Evolutionary conservation across 441 rosid species (phyloP).

Genomic region (Populus trichocarpa): DNA sequence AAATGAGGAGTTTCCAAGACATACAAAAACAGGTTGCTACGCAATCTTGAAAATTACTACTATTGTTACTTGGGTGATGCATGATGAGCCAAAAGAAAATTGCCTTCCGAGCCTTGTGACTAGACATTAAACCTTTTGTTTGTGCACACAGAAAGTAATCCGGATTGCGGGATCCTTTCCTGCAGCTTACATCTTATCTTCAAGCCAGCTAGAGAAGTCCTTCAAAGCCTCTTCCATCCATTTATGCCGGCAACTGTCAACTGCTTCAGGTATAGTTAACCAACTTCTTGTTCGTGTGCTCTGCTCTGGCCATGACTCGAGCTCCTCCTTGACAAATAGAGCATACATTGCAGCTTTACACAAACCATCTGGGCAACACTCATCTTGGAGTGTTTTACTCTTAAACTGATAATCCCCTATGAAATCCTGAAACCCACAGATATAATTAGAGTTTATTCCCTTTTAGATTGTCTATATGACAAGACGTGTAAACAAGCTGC

Average conservation of each 20-base stretch:
- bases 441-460: not conserved
- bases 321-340: slow-evolving; percentile 71
- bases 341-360: slow-evolving; percentile 92
- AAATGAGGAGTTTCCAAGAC: slow-evolving; percentile 1
- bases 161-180: slow-evolving; percentile 18
- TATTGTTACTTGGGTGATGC: not conserved
- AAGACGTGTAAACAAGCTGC: not conserved
- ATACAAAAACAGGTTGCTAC: slow-evolving; percentile 1
- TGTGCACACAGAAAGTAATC: slow-evolving; percentile 23
- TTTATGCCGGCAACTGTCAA: slow-evolving; percentile 72
- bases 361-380: slow-evolving; percentile 81
- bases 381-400: slow-evolving; percentile 91
- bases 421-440: slow-evolving; percentile 46
- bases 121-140: not conserved
- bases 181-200: slow-evolving; percentile 25
- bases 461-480: not conserved
- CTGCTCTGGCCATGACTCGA: slow-evolving; percentile 79
- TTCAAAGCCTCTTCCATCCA: slow-evolving; percentile 90
- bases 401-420: slow-evolving; percentile 71
- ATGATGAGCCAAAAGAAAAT: not conserved
- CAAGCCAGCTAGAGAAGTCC: slow-evolving; percentile 58
- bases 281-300: slow-evolving; percentile 66
- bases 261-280: slow-evolving; percentile 61
- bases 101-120: not conserved
- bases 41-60: slow-evolving; percentile 10